A percentile compares a stretch with the other conserved stretches of the same genome.
Conservation (phyloP, 1,284 basidiomycete species). For the Ceratobasidium sp. region DNA sequence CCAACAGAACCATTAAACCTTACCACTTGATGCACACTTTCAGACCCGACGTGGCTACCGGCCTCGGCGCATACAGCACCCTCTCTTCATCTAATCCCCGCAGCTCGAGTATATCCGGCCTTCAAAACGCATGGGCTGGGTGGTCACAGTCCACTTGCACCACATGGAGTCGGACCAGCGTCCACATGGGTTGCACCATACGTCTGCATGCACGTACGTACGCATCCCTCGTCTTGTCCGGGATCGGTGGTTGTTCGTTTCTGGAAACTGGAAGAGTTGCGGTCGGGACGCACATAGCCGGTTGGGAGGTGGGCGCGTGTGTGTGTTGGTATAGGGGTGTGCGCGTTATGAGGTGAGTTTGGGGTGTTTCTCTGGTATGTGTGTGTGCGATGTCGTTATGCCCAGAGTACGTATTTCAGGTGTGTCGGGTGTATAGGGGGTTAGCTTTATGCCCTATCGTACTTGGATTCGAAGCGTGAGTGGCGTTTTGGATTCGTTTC, state of each 20-base stretch:
- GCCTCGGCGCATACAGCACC: too few relatives aligned
- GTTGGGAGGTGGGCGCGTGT: neutral
- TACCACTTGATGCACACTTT: neutral
- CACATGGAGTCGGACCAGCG: neutral
- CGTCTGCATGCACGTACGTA: neutral
- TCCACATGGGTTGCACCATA: neutral
- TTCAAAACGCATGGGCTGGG: neutral
- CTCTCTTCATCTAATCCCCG: too few relatives aligned
- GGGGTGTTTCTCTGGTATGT: neutral
- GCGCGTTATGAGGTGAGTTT: neutral
- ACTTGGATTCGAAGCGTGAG: too few relatives aligned
- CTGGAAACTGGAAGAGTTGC: neutral
- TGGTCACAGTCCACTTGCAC: neutral
- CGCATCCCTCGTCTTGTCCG: neutral
- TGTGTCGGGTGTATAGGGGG: too few relatives aligned
- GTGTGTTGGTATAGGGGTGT: neutral
- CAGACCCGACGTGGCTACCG: neutral
- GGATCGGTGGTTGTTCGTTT: neutral
- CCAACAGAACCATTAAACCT: neutral
- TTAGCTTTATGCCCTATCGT: too few relatives aligned
- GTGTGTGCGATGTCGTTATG: too few relatives aligned
- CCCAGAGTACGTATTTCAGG: too few relatives aligned
- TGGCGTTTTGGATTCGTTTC: too few relatives aligned
- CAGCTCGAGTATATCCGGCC: too few relatives aligned
- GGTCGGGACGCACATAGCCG: neutral